Conservation (phyloP, 148 eudicot genomes). For the Persicaria tinctoria region DNA sequence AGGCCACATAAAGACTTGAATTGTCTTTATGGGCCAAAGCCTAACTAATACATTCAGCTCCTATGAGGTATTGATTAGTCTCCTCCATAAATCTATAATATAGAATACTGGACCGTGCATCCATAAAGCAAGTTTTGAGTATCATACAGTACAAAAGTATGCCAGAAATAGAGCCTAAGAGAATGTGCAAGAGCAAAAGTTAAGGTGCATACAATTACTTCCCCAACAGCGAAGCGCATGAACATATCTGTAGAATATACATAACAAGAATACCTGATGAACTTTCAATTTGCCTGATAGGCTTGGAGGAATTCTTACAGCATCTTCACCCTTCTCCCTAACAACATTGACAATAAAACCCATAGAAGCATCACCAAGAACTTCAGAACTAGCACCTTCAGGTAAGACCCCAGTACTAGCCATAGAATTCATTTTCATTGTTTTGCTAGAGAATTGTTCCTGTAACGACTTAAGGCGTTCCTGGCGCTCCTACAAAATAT, state of each 20-base stretch:
- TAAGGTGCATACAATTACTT: no score
- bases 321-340: slow-evolving; percentile 88
- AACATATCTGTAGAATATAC: not conserved
- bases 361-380: slow-evolving; percentile 65
- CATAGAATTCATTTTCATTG: slow-evolving; percentile 41
- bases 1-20: not conserved
- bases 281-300: slow-evolving; percentile 72
- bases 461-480: slow-evolving; percentile 83
- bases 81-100: not conserved
- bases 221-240: not conserved
- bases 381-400: slow-evolving; percentile 59
- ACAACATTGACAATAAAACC: slow-evolving; percentile 93
- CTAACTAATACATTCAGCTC: not conserved
- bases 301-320: slow-evolving; percentile 90
- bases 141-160: no score
- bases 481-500: slow-evolving; percentile 70
- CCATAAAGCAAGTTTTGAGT: no score
- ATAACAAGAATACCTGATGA: slow-evolving; percentile 57
- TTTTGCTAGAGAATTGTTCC: slow-evolving; percentile 56
- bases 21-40: not conserved
- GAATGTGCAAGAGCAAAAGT: no score
- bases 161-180: no score
- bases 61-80: not conserved
- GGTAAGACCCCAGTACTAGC: slow-evolving; percentile 34
- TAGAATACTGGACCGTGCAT: no score